Evolutionary conservation across 192 early-diverging fungal genomes (phyloP).

Genomic region (Coemansia sp.): DNA sequence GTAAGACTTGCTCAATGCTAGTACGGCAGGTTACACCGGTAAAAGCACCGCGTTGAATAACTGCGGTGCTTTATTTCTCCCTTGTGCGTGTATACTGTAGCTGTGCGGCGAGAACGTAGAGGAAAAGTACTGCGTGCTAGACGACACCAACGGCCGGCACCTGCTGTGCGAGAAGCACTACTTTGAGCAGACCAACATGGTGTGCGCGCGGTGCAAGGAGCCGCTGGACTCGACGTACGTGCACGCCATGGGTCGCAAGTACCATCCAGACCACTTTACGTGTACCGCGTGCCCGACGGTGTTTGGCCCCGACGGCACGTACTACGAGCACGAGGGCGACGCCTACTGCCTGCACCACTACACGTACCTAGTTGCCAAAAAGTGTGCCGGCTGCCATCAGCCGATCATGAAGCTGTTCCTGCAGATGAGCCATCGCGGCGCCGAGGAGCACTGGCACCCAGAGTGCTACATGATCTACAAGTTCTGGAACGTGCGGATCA

Average conservation of each 20-base stretch:
- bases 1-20: slow-evolving; percentile 59
- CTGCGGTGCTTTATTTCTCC: neutral
- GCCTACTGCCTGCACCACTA: slow-evolving; percentile 96
- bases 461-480: slow-evolving; percentile 99
- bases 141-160: slow-evolving; percentile 36
- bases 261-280: slow-evolving; percentile 96
- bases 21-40: no score
- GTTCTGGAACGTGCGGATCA: slow-evolving; percentile 56
- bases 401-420: slow-evolving; percentile 96
- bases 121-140: slow-evolving; percentile 30
- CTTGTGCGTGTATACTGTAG: slow-evolving; percentile 9
- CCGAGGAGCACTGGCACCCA: slow-evolving; percentile 94
- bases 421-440: slow-evolving; percentile 76
- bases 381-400: slow-evolving; percentile 94
- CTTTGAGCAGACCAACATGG: slow-evolving; percentile 46
- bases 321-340: slow-evolving; percentile 90
- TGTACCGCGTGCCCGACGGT: slow-evolving; percentile 87
- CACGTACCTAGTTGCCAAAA: slow-evolving; percentile 80
- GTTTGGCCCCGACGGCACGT: slow-evolving; percentile 93
- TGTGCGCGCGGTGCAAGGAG: slow-evolving; percentile 70
- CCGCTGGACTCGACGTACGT: slow-evolving; percentile 90
- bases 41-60: neutral
- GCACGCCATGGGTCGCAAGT: slow-evolving; percentile 87
- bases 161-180: slow-evolving; percentile 45
- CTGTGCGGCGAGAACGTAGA: slow-evolving; percentile 38